Base-by-base conservation (phyloP, 345 rosid genomes). In the Populus tremula region DNA sequence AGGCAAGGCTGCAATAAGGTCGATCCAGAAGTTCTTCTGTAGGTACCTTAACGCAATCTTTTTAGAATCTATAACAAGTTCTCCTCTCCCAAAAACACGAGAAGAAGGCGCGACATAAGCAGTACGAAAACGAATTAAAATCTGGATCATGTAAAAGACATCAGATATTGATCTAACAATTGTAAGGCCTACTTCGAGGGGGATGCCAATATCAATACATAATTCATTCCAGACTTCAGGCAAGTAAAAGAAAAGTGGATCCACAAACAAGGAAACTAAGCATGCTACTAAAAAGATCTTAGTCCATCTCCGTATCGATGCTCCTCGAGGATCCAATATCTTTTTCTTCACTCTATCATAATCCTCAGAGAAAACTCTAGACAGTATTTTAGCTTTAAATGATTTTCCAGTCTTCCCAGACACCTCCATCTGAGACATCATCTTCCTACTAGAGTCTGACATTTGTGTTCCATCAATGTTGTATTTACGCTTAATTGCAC, bases 71-170 rank as follows among this genome's bases (percentile, higher is more conserved):
- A 91, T 89, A 54, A 94, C 94, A 43, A 94, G 94, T 81, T 94
- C 98, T 21, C 93, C 98, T 88, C 97, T 92, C 69, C 98, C 94
- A 56, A 94, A 89, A 35, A 92, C 97, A 56, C 96, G 92, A 76
- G 98, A 94, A 80, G 96, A 89, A 47, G 98, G 97, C 1, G 97
- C 98, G 0, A 94, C 80, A 45, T 91, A 94, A 76, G 98, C 95
- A 0, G 97, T 92, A 61, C 88, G 86, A 83, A 90, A 94, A 62
- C 91, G 86, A 76, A 91, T 78, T 70, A 86, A 87, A 73, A 92
- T 92, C 83, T 92, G 94, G 79, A 89, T 79, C 17, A 88, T 33
- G 79, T 94, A 92, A 77, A 94, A 94, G 76, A 85, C 81, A 85
- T 94, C 98, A 5, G 92, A 92, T 12, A 91, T 68, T 67, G 98